Conservation (phyloP, 164 flowering plant species). For the Aristolochia contorta region DNA sequence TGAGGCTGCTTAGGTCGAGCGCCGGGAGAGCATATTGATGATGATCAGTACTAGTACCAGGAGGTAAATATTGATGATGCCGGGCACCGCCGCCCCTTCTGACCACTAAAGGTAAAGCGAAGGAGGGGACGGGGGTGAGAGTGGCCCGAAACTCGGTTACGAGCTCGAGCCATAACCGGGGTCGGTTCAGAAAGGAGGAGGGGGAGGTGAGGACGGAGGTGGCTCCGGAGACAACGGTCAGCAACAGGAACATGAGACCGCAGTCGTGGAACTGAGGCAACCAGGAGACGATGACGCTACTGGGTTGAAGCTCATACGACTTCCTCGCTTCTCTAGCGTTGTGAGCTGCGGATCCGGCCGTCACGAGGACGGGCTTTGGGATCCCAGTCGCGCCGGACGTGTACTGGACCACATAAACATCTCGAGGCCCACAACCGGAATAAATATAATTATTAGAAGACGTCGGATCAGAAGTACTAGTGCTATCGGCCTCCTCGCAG, state of each 20-base stretch:
- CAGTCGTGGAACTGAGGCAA: slow-evolving; percentile 78
- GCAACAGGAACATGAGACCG: slow-evolving; percentile 61
- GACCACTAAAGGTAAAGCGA: slow-evolving; percentile 52
- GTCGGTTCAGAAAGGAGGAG: slow-evolving; percentile 30
- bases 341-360: slow-evolving; percentile 72
- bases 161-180: slow-evolving; percentile 59
- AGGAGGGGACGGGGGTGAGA: slow-evolving; percentile 70
- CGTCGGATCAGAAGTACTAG: background rate
- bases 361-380: slow-evolving; percentile 61
- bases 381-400: slow-evolving; percentile 68
- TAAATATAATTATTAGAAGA: too few relatives aligned
- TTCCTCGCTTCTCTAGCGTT: slow-evolving; percentile 55
- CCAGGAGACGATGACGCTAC: slow-evolving; percentile 58
- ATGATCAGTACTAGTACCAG: too few relatives aligned
- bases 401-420: slow-evolving; percentile 60
- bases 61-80: too few relatives aligned
- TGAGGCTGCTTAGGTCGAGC: slow-evolving; percentile 31
- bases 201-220: slow-evolving; percentile 58
- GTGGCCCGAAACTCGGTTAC: slow-evolving; percentile 39
- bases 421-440: slow-evolving; percentile 37
- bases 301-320: slow-evolving; percentile 59
- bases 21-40: slow-evolving; percentile 19
- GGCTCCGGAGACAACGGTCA: slow-evolving; percentile 53
- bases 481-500: too few relatives aligned
- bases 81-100: slow-evolving; percentile 48